These are phyloP conservation scores for Quambalaria eucalypti DNA, from an alignment of 1,284 basidiomycete species.

Conservation along the genomic window DNA sequence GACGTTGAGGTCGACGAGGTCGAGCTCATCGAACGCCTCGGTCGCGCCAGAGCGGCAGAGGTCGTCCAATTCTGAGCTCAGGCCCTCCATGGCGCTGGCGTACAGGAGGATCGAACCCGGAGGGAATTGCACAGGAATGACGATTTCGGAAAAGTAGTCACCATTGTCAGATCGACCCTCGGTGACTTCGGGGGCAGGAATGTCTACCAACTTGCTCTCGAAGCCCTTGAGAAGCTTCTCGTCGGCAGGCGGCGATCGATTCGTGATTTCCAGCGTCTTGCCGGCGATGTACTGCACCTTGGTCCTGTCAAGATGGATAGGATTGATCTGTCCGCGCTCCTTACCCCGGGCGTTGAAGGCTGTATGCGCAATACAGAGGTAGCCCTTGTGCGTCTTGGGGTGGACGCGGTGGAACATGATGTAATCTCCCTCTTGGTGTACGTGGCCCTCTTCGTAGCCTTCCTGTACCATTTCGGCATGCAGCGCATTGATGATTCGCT, in stretches of 20 bases:
- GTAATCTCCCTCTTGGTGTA: conserved; percentile 38
- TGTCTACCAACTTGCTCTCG: conserved; percentile 26
- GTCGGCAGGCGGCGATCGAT: conserved; percentile 13
- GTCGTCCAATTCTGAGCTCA: conserved; percentile 24
- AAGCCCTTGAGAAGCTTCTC: conserved; percentile 21
- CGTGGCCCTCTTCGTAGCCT: conserved; percentile 33
- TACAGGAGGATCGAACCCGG: conserved; percentile 41
- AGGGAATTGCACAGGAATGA: conserved; percentile 35
- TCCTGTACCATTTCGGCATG: conserved; percentile 38
- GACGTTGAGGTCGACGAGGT: conserved; percentile 35
- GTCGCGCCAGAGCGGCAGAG: conserved; percentile 25
- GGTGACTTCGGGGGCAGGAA: conserved; percentile 20
- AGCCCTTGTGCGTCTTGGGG: conserved; percentile 36
- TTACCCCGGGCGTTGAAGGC: conserved; percentile 28
- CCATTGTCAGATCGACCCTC: conserved; percentile 14
- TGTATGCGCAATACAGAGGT: conserved; percentile 32
- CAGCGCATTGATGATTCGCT: conserved; percentile 36
- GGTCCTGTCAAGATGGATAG: conserved; percentile 31
- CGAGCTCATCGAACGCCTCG: conserved; percentile 26
- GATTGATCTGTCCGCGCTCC: conserved; percentile 25
- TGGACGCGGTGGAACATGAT: conserved; percentile 37
- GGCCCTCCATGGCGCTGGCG: conserved; percentile 28
- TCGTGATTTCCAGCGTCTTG: conserved; percentile 26
- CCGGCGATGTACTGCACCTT: conserved; percentile 29
- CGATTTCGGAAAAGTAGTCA: conserved; percentile 24